phyloP scores from a whole-genome alignment of 148 eudicot species.

The Fagopyrum tataricum region DNA sequence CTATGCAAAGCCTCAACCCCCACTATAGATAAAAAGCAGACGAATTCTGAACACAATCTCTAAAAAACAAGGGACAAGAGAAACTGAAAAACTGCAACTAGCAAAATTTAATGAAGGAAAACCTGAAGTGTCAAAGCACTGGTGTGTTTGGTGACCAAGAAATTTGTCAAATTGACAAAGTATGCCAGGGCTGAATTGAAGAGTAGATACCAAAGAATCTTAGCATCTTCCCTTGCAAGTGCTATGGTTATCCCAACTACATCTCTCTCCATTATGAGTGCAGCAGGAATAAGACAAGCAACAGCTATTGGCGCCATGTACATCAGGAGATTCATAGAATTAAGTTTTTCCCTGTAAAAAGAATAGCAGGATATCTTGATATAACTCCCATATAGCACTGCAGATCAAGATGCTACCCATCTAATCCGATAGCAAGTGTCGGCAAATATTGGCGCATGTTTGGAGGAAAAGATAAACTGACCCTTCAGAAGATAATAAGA shows the following conservation, averaged over 20 bases:
- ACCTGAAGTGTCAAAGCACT: slow-evolving; percentile 12
- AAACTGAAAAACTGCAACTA: background rate
- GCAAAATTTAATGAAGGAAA: background rate
- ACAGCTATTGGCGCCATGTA: slow-evolving; percentile 10
- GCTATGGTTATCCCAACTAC: background rate
- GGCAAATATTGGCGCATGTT: background rate
- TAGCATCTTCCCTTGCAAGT: background rate
- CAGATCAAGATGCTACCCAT: background rate
- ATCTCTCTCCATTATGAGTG: background rate
- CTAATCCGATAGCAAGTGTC: background rate
- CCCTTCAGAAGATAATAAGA: background rate
- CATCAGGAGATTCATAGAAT: slow-evolving; percentile 12
- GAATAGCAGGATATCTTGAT: background rate
- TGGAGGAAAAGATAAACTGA: background rate
- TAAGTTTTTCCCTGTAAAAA: slow-evolving; percentile 6
- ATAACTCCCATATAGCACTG: too few species aligned
- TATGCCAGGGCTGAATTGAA: background rate
- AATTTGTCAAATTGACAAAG: slow-evolving; percentile 2
- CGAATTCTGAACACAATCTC: background rate
- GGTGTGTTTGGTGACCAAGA: slow-evolving; percentile 6
- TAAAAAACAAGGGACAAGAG: background rate
- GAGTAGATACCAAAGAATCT: background rate
- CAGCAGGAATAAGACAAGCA: background rate
- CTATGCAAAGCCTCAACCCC: background rate
- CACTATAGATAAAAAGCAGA: too few species aligned